Conservation (phyloP, 2,329 filamentous ascomycete genomes). For the Pseudogymnoascus verrucosus region DNA sequence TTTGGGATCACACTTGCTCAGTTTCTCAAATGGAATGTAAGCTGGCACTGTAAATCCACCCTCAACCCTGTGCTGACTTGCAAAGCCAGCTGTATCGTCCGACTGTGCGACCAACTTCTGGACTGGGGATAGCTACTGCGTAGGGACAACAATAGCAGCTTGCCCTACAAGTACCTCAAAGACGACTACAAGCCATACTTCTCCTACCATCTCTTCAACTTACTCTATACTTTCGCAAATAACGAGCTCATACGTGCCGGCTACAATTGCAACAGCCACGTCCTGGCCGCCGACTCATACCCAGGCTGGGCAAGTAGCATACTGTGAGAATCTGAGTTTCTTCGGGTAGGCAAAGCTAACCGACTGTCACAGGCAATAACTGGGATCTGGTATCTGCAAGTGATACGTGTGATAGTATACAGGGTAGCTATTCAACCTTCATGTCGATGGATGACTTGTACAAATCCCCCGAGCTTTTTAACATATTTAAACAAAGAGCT, state of each 20-base stretch:
- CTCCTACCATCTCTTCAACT: conserved; percentile 2
- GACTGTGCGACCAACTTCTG: too few species aligned
- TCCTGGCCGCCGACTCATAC: conserved; percentile 18
- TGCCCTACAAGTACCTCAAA: too few species aligned
- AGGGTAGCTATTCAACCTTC: neutral
- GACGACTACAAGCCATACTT: too few species aligned
- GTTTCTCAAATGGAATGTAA: too few species aligned
- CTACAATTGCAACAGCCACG: neutral
- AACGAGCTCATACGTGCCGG: neutral
- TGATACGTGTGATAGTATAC: neutral
- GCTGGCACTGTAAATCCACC: too few species aligned
- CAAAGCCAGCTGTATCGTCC: too few species aligned
- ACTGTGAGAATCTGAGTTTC: conserved; percentile 1
- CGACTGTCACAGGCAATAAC: neutral
- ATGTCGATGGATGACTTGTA: neutral
- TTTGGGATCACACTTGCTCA: too few species aligned
- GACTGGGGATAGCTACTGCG: too few species aligned
- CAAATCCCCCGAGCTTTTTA: neutral
- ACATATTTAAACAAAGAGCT: neutral
- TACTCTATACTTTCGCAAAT: conserved; percentile 1
- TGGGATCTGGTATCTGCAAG: neutral
- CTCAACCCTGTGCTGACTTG: too few species aligned
- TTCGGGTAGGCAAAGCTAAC: neutral
- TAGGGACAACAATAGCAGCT: too few species aligned
- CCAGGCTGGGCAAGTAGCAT: conserved; percentile 15